phyloP scores from a whole-genome alignment of 495 filamentous ascomycete species.

The Aspergillus nanangensis region DNA sequence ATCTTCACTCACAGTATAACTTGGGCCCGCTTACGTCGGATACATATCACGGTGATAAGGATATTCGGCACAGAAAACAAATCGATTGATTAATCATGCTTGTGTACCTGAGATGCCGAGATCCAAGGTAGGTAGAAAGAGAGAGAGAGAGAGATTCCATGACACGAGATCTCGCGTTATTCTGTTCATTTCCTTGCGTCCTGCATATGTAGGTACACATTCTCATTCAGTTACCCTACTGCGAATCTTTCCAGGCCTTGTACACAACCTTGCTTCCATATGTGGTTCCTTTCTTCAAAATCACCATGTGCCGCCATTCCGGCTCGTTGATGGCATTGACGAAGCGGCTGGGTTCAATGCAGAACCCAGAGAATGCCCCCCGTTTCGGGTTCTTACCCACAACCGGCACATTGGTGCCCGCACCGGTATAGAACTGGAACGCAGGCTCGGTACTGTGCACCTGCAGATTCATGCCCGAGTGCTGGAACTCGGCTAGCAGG shows the following conservation, averaged over 20 bases:
- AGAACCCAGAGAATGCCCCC: conserved; percentile 68
- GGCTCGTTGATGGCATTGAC: conserved; percentile 81
- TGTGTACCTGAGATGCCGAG: conserved; percentile 5
- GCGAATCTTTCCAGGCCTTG: conserved; percentile 65
- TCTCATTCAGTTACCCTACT: not conserved
- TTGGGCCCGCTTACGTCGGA: conserved; percentile 4
- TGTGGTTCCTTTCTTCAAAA: conserved; percentile 72
- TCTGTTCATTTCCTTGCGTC: too few species aligned
- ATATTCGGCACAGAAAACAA: conserved; percentile 4
- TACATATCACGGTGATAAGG: conserved; percentile 10
- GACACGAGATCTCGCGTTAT: not conserved
- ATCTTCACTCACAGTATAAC: not conserved
- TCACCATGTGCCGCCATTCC: conserved; percentile 71
- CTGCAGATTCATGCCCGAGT: conserved; percentile 75
- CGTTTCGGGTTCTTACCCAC: conserved; percentile 61
- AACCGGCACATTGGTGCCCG: conserved; percentile 71
- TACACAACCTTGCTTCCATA: conserved; percentile 79
- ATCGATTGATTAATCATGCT: not conserved
- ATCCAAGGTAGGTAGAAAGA: too few species aligned
- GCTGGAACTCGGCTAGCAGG: conserved; percentile 61
- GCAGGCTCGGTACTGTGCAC: conserved; percentile 87
- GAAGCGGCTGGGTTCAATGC: conserved; percentile 85
- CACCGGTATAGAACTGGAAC: conserved; percentile 94
- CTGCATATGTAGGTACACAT: not conserved
- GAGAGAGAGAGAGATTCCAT: too few species aligned